Percentiles rank a stretch among this genome's conserved stretches.
phyloP scores from a whole-genome alignment of 2,329 filamentous ascomycete species.

The Aureobasidium sp. region DNA sequence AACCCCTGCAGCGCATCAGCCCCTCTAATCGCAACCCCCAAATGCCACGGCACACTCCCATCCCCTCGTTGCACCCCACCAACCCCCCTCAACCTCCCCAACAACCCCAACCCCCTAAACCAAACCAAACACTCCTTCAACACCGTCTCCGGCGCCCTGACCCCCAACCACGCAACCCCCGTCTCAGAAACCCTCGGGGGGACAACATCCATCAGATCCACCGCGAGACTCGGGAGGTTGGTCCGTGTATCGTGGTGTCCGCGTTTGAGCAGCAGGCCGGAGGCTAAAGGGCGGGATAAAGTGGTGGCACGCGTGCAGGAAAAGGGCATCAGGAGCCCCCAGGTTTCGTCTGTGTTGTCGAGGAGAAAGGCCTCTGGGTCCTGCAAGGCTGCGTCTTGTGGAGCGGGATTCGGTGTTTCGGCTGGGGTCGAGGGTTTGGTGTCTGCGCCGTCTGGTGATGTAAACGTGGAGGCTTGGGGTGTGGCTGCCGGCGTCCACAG shows the following conservation, averaged over 20 bases:
- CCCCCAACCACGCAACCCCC: slow-evolving; percentile 5
- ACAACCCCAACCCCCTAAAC: slow-evolving; percentile 58
- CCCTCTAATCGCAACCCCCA: slow-evolving; percentile 62
- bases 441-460: slow-evolving; percentile 22
- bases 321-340: slow-evolving; percentile 56
- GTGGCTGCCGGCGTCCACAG: slow-evolving; percentile 58
- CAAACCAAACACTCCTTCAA: slow-evolving; percentile 61
- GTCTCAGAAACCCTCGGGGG: slow-evolving; percentile 13
- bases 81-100: slow-evolving; percentile 57
- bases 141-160: slow-evolving; percentile 44
- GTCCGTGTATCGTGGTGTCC: slow-evolving; percentile 9
- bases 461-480: slow-evolving; percentile 32
- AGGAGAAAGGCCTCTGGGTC: slow-evolving; percentile 61
- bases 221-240: slow-evolving; percentile 26
- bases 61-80: slow-evolving; percentile 35
- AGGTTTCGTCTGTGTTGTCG: slow-evolving; percentile 65
- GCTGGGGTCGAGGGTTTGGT: slow-evolving; percentile 22
- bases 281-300: slow-evolving; percentile 26
- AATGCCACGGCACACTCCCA: slow-evolving; percentile 64
- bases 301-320: slow-evolving; percentile 41
- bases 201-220: slow-evolving; percentile 29
- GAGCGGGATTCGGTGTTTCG: slow-evolving; percentile 28
- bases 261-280: slow-evolving; percentile 37
- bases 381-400: slow-evolving; percentile 24
- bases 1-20: slow-evolving; percentile 46